Evolutionary conservation across 1,284 basidiomycete species (phyloP).

Genomic region (Cryptococcus deneoformans): DNA sequence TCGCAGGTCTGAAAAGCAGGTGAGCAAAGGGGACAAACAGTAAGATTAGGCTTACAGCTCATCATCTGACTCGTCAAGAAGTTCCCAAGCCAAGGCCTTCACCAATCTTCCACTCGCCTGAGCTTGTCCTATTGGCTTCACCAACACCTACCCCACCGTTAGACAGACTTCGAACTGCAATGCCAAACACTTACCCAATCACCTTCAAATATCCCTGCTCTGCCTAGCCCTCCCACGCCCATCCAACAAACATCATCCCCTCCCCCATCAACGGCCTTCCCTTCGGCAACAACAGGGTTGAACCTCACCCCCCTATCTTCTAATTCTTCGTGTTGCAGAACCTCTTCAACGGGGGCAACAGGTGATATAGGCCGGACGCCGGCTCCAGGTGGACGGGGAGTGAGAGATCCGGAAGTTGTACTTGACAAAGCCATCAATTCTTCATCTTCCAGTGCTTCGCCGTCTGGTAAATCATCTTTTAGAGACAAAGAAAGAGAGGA

Average conservation of each 20-base stretch:
- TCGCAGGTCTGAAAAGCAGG: slow-evolving; percentile 43
- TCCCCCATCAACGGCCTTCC: slow-evolving; percentile 6
- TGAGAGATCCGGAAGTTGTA: slow-evolving; percentile 44
- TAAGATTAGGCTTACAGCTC: slow-evolving; percentile 27
- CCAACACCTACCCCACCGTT: background rate
- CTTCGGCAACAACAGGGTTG: slow-evolving; percentile 16
- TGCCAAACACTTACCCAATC: slow-evolving; percentile 69
- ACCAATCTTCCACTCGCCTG: slow-evolving; percentile 51
- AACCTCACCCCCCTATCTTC: slow-evolving; percentile 22
- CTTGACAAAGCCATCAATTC: slow-evolving; percentile 14
- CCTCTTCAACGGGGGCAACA: slow-evolving; percentile 21
- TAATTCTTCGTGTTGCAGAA: slow-evolving; percentile 13
- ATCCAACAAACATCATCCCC: slow-evolving; percentile 40
- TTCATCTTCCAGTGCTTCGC: slow-evolving; percentile 10
- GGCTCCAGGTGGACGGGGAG: slow-evolving; percentile 35
- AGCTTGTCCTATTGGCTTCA: slow-evolving; percentile 37
- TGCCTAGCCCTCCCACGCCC: slow-evolving; percentile 59
- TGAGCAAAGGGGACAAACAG: background rate
- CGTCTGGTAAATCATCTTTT: slow-evolving; percentile 8
- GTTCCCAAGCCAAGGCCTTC: slow-evolving; percentile 59
- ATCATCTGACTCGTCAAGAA: slow-evolving; percentile 30
- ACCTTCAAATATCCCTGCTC: slow-evolving; percentile 72
- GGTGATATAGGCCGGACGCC: slow-evolving; percentile 19
- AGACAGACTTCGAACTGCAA: background rate
- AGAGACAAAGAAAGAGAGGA: slow-evolving; percentile 24